A percentile compares a stretch with the other conserved stretches of the same genome.
phyloP scores from a whole-genome alignment of 1,284 basidiomycete species.

The Trichosporon faecale region DNA sequence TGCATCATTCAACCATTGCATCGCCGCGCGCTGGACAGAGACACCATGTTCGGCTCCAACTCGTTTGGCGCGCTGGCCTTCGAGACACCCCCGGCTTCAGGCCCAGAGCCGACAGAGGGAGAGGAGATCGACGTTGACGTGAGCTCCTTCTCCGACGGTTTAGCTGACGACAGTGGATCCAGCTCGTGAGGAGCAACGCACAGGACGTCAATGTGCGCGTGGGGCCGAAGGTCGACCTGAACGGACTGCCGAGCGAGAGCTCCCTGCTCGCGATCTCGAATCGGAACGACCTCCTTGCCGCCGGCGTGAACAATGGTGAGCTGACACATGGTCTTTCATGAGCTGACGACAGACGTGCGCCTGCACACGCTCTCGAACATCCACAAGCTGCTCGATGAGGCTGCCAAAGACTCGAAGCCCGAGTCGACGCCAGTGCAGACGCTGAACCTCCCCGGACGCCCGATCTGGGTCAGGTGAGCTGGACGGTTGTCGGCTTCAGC shows the following conservation, averaged over 20 bases:
- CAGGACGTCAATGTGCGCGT: slow-evolving; percentile 51
- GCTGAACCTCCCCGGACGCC: slow-evolving; percentile 38
- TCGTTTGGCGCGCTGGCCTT: slow-evolving; percentile 40
- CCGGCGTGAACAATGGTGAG: slow-evolving; percentile 41
- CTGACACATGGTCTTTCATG: too few species aligned
- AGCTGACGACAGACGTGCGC: slow-evolving; percentile 34
- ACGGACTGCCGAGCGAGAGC: slow-evolving; percentile 44
- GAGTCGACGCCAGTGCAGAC: slow-evolving; percentile 28
- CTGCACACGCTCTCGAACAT: slow-evolving; percentile 42
- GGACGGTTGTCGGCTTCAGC: not conserved
- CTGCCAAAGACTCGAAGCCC: slow-evolving; percentile 35
- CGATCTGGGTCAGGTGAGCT: slow-evolving; percentile 47
- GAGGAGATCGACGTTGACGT: slow-evolving; percentile 48
- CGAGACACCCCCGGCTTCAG: slow-evolving; percentile 32
- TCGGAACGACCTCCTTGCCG: slow-evolving; percentile 46
- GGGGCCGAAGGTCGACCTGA: slow-evolving; percentile 39
- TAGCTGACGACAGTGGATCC: slow-evolving; percentile 45
- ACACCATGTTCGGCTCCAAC: slow-evolving; percentile 34
- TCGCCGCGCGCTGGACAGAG: slow-evolving; percentile 8
- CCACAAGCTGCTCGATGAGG: slow-evolving; percentile 34
- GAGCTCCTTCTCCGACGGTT: slow-evolving; percentile 14
- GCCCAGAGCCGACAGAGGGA: slow-evolving; percentile 33
- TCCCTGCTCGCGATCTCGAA: slow-evolving; percentile 53
- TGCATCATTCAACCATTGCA: not conserved
- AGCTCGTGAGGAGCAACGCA: slow-evolving; percentile 45